Evolutionary conservation across 2,329 filamentous ascomycete genomes (phyloP).

Genomic region (Coniella lustricola): DNA sequence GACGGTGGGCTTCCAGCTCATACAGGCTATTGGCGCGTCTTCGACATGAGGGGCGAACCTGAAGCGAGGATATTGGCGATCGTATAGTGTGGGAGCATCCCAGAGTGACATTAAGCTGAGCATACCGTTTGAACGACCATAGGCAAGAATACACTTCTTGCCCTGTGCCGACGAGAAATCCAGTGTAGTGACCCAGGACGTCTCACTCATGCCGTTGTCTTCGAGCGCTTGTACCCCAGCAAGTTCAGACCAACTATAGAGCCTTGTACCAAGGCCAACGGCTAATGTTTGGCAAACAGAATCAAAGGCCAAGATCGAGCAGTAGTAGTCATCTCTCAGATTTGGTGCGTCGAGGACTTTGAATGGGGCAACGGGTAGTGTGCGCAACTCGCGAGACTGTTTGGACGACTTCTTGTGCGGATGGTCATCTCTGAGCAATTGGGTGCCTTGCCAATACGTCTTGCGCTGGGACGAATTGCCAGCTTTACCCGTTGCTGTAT

Average conservation of each 20-base stretch:
- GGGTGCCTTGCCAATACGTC: conserved; percentile 35
- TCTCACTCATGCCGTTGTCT: conserved; percentile 36
- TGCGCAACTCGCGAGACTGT: conserved; percentile 27
- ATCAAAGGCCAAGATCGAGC: conserved; percentile 83
- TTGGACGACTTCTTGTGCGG: conserved; percentile 17
- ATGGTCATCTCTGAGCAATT: conserved; percentile 30
- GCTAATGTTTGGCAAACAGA: conserved; percentile 67
- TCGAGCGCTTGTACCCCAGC: conserved; percentile 53
- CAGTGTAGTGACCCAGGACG: conserved; percentile 69
- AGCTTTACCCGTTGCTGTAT: conserved; percentile 10
- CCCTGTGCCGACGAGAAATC: conserved; percentile 80
- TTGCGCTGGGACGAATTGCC: conserved; percentile 20
- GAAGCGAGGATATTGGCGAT: conserved; percentile 46
- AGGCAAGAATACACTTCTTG: conserved; percentile 71
- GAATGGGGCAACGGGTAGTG: conserved; percentile 67
- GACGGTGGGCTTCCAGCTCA: conserved; percentile 69
- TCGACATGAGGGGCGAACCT: conserved; percentile 57
- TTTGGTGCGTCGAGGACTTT: conserved; percentile 85
- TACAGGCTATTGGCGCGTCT: conserved; percentile 61
- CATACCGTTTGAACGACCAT: conserved; percentile 70
- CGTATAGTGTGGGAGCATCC: conserved; percentile 33
- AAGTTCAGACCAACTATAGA: conserved; percentile 86
- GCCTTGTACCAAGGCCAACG: conserved; percentile 68
- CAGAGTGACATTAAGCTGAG: conserved; percentile 72
- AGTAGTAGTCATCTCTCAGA: conserved; percentile 94